Evolutionary conservation across 108 stramenopile genomes (phyloP), one percentile per base, ranked within the genome.

Genomic region (Stephanodiscus triporus): DNA sequence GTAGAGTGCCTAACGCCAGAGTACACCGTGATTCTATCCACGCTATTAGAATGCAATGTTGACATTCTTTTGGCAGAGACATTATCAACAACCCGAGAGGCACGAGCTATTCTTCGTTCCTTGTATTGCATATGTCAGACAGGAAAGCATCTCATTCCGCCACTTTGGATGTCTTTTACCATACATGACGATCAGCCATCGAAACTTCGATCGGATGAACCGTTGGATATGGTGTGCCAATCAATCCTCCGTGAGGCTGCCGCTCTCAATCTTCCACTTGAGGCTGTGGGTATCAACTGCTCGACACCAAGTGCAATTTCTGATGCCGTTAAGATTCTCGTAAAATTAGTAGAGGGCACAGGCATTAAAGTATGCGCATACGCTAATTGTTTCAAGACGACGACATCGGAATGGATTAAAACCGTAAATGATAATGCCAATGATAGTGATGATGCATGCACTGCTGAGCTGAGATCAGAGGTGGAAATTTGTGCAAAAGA

Each of bases 31-130:
- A 80, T 80, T 30, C 22, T 74, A 22, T 70, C 77, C 43, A 79
- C 82, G n/a, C 71, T 83, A 16, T 2, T 74, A 29, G 59, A 74
- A 17, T 47, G 55, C 54, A 42, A 59, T 13, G 82, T 83, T 30
- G 82, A 83, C 23, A 79, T 83, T 14, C 22, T 83, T 26, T 68
- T 83, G 22, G 73, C 77, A 10, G 78, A 83, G 65, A 83, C 82
- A 32, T 63, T 83, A 47, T 83, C 82, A 48, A 83, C 82, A 40
- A 7, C 9, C 22, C 77, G 82, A 53, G 82, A 83, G 34, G 82
- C 67, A 20, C 13, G 38, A 16, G 82, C 77, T 8, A 69, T 83
- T 14, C 32, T 79, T 23, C 53, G 61, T 27, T 68, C 82, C 6
- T 38, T 79, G 9, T 17, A 36, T 45, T 24, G 19, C 27, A 27